These are phyloP conservation scores for Alternaria conjuncta DNA, from an alignment of 2,329 filamentous ascomycete species.

Conservation along the genomic window DNA sequence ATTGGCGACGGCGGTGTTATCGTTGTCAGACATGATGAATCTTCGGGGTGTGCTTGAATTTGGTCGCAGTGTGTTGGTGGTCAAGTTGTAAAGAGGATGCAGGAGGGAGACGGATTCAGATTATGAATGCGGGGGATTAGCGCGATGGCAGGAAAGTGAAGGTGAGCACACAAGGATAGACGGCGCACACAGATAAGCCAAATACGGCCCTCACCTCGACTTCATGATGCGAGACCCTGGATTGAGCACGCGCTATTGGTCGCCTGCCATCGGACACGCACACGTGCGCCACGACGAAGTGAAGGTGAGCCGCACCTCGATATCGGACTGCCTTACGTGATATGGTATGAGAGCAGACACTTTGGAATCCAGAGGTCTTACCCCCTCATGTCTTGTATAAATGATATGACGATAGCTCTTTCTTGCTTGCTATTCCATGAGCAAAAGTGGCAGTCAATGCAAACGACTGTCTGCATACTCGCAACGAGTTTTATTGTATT, in stretches of 20 bases:
- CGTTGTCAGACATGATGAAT: constrained; percentile 35
- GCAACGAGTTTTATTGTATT: not conserved
- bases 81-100: not conserved
- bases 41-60: not conserved
- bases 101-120: not conserved
- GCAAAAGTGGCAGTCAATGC: not conserved
- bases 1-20: constrained; percentile 13
- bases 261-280: not conserved
- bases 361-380: not conserved
- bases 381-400: not conserved
- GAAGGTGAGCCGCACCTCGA: constrained; percentile 1
- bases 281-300: not conserved
- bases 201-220: constrained; percentile 11
- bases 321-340: not conserved
- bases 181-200: not conserved
- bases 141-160: constrained; percentile 13
- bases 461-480: not conserved
- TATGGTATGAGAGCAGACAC: not conserved
- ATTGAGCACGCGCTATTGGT: not conserved
- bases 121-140: constrained; percentile 8
- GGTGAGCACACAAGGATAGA: constrained; percentile 17
- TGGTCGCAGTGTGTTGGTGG: not conserved
- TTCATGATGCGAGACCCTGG: not conserved
- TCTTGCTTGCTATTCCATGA: not conserved
- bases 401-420: not conserved